These are phyloP conservation scores for Schwanniomyces vanrijiae DNA, from an alignment of 805 yeast genomes.

Conservation along the genomic window DNA sequence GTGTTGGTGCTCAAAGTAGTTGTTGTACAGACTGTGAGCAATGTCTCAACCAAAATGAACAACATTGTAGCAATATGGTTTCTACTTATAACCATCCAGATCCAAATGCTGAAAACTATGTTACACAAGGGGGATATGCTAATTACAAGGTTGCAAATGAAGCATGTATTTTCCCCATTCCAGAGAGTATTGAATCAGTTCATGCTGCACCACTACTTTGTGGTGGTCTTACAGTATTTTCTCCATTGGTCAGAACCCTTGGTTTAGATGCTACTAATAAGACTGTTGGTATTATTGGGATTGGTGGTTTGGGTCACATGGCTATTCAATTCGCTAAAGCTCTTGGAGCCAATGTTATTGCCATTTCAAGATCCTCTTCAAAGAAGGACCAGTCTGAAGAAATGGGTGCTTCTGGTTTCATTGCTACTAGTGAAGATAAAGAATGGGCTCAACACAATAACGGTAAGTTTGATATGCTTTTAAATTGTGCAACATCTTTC, in stretches of 20 bases:
- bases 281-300: constrained; percentile 58
- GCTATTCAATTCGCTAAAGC: constrained; percentile 59
- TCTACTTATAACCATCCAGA: constrained; percentile 53
- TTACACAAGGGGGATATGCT: constrained; percentile 52
- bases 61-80: constrained; percentile 50
- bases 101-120: constrained; percentile 23
- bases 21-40: constrained; percentile 63
- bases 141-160: constrained; percentile 44
- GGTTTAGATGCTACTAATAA: constrained; percentile 25
- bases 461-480: constrained; percentile 43
- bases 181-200: constrained; percentile 40
- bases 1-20: constrained; percentile 70
- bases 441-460: constrained; percentile 20
- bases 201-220: constrained; percentile 54
- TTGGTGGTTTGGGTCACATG: constrained; percentile 69
- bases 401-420: constrained; percentile 54
- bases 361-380: constrained; percentile 48
- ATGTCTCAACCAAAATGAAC: constrained; percentile 39
- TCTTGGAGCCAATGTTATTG: constrained; percentile 60
- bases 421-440: constrained; percentile 44
- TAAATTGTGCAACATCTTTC: constrained; percentile 44
- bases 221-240: constrained; percentile 55
- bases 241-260: constrained; percentile 49
- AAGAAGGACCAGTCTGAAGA: constrained; percentile 53
- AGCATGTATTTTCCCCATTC: constrained; percentile 47